These are phyloP conservation scores for Magnolia officinalis DNA, from an alignment of 164 flowering plant species.

Conservation along the genomic window DNA sequence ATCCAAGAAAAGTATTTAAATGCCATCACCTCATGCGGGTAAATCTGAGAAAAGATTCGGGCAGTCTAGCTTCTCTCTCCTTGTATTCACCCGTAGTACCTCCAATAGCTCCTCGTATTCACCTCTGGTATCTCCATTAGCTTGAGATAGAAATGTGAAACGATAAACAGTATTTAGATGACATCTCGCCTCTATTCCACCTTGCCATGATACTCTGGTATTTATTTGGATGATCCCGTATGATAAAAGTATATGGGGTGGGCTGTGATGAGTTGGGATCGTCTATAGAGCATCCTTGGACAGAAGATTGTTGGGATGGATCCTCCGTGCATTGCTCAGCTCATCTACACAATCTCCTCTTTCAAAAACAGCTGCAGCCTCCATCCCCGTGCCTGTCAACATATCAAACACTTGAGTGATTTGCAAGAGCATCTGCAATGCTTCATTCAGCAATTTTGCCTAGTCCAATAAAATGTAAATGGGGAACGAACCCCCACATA, in stretches of 20 bases:
- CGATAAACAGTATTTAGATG: no score
- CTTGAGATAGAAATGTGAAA: no score
- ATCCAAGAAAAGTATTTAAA: no score
- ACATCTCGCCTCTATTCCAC: background rate
- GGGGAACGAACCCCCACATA: background rate
- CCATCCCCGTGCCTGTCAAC: slow-evolving; percentile 87
- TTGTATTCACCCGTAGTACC: no score
- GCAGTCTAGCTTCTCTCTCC: no score
- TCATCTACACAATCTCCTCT: slow-evolving; percentile 77
- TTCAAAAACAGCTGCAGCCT: slow-evolving; percentile 96
- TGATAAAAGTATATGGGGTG: no score
- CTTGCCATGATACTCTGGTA: background rate
- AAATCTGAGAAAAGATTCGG: no score
- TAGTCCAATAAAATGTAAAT: background rate
- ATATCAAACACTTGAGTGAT: background rate
- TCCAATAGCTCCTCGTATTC: no score
- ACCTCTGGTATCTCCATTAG: no score
- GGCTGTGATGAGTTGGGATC: background rate
- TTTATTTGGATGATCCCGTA: background rate
- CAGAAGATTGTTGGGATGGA: slow-evolving; percentile 32
- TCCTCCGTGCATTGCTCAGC: slow-evolving; percentile 56
- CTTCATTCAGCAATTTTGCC: background rate
- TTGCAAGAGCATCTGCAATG: background rate
- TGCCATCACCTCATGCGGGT: no score
- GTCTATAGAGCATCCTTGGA: slow-evolving; percentile 60